phyloP scores from a whole-genome alignment of 2,329 filamentous ascomycete species.

The Epichloe gansuensis region DNA sequence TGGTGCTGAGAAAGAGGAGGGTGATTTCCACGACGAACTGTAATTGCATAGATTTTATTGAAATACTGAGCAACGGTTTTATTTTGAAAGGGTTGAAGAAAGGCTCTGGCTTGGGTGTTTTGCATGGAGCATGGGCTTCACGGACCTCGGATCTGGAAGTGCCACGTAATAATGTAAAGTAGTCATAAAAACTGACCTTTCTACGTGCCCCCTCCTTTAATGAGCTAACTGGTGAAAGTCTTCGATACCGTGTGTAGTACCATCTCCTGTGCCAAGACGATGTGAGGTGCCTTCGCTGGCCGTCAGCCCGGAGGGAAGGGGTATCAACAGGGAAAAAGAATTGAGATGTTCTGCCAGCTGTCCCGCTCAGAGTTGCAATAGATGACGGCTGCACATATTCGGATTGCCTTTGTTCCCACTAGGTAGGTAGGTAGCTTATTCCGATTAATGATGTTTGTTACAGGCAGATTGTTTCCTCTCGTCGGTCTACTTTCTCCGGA shows the following conservation, averaged over 20 bases:
- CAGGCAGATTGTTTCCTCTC: no score
- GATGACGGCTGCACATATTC: no score
- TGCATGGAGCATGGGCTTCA: slow-evolving; percentile 12
- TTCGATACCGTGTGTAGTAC: background rate
- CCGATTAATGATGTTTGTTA: no score
- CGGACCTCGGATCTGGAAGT: slow-evolving; percentile 9
- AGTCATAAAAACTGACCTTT: slow-evolving; percentile 12
- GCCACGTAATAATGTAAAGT: slow-evolving; percentile 17
- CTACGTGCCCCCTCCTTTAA: background rate
- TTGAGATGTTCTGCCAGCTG: no score
- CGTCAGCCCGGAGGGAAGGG: no score
- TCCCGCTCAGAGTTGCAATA: no score
- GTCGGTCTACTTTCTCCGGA: no score
- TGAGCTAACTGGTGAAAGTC: background rate
- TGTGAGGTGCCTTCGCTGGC: no score
- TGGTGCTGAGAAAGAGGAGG: slow-evolving; percentile 53
- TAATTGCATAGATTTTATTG: slow-evolving; percentile 37
- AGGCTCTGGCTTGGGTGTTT: slow-evolving; percentile 14
- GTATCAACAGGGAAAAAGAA: no score
- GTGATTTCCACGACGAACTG: slow-evolving; percentile 66
- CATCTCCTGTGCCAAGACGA: no score
- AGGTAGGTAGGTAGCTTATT: no score
- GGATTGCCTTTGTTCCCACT: no score
- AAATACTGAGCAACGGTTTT: background rate
- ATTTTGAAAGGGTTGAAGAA: slow-evolving; percentile 4